Base-by-base conservation (phyloP, 208 protist genomes). In the Leishmania tarentolae region DNA sequence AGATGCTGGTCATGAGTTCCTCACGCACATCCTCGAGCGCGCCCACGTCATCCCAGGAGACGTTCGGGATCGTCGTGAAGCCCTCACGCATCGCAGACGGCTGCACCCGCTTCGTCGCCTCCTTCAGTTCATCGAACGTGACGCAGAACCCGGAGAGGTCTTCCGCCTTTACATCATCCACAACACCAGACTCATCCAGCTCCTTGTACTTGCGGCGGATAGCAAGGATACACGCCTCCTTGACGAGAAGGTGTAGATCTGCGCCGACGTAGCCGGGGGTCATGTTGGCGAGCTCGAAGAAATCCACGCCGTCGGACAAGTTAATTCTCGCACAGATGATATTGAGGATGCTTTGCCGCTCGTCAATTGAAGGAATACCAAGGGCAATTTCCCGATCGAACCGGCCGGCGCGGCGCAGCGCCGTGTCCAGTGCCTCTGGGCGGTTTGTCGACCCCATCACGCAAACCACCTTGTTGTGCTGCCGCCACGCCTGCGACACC, bases 181-280 rank as follows among this genome's bases (percentile, higher is more conserved):
- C n/a, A 7, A 13, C 61, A 52, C 78, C 71, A 37, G 68, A 63
- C 86, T 78, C 89, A 37, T 90, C 88, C 53, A 96, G 82, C 81
- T 98, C 92, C 28, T 78, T 83, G 72, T 89, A 88, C 88, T 96
- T 97, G 76, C 93, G 93, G 35, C 91, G 95, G 78, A 98, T 98
- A 8, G 95, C 95, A 24, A 96, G 75, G 71, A 98, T 92, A 79
- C 92, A 97, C 8, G 93, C 93, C 83, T 99, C 98, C 88, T 99
- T 99, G 47, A 96, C 93, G 31, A 99, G 92, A 15, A 99, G 91
- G 66, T 98, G 93, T 80, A 99, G 80, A 84, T 99, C 99, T 8
- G 99, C 99, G 19, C 98, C 99, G n/a, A 99, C 99, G 84, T 98
- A 99, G 47, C 99, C 99, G 28, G 98, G 98, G 9, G 99, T 99